These are phyloP conservation scores for Tephrocybe sp. DNA, from an alignment of 768 basidiomycete genomes.

Conservation along the genomic window DNA sequence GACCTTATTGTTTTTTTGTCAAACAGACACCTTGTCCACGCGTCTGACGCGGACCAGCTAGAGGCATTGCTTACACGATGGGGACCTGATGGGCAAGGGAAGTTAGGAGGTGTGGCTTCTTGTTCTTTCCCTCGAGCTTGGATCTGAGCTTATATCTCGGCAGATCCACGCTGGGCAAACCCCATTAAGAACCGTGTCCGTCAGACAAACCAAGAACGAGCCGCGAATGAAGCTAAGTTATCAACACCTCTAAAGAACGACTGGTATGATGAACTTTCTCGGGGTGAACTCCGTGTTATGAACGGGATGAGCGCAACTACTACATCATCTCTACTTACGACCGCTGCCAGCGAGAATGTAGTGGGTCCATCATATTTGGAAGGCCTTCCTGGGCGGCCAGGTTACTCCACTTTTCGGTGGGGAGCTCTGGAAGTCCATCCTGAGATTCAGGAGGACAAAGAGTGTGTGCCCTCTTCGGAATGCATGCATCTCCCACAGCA, in stretches of 20 bases:
- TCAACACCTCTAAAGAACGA: slow-evolving; percentile 54
- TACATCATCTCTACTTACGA: slow-evolving; percentile 71
- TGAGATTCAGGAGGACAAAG: slow-evolving; percentile 63
- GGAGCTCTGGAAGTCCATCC: slow-evolving; percentile 61
- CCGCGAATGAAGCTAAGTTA: slow-evolving; percentile 70
- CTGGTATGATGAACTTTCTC: slow-evolving; percentile 37
- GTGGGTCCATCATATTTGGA: slow-evolving; percentile 43
- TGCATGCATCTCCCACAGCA: slow-evolving; percentile 26
- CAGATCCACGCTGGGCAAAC: slow-evolving; percentile 86
- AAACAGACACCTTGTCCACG: slow-evolving; percentile 81
- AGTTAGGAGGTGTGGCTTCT: slow-evolving; percentile 69
- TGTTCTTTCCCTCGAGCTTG: slow-evolving; percentile 24
- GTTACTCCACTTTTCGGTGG: slow-evolving; percentile 61
- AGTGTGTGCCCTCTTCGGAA: slow-evolving; percentile 35
- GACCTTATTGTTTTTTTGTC: slow-evolving; percentile 12
- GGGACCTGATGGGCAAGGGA: slow-evolving; percentile 87
- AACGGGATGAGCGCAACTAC: slow-evolving; percentile 45
- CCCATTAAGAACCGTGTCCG: slow-evolving; percentile 82
- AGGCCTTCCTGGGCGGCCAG: slow-evolving; percentile 52
- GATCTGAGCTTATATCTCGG: slow-evolving; percentile 17
- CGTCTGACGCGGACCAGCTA: slow-evolving; percentile 86
- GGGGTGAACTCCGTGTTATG: slow-evolving; percentile 68
- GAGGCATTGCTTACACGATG: slow-evolving; percentile 84
- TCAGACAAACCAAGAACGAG: slow-evolving; percentile 62
- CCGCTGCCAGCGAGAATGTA: slow-evolving; percentile 72